phyloP scores from a whole-genome alignment of 1,284 basidiomycete species.

The Cutaneotrichosporon sp. region DNA sequence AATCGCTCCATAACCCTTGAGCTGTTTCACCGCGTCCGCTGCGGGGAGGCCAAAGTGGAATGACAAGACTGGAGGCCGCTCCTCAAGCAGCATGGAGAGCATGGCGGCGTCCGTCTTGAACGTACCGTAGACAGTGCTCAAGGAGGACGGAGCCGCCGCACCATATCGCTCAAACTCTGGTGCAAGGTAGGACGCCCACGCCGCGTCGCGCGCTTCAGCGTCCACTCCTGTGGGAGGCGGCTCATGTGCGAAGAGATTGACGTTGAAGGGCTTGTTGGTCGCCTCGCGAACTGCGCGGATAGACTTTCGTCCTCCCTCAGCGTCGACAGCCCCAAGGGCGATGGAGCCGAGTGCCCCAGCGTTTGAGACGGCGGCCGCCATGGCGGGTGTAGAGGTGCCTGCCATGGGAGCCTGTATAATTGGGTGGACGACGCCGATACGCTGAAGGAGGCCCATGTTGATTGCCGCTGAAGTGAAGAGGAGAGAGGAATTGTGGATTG shows the following conservation, averaged over 20 bases:
- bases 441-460: slow-evolving; percentile 8
- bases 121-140: slow-evolving; percentile 28
- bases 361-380: slow-evolving; percentile 41
- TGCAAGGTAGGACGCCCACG: slow-evolving; percentile 26
- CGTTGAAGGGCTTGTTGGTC: slow-evolving; percentile 31
- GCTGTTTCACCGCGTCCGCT: slow-evolving; percentile 7
- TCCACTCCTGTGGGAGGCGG: slow-evolving; percentile 1
- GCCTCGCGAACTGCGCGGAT: slow-evolving; percentile 25
- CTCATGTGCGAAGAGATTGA: slow-evolving; percentile 36
- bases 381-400: slow-evolving; percentile 33
- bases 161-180: slow-evolving; percentile 24
- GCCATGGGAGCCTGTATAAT: slow-evolving; percentile 45
- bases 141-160: slow-evolving; percentile 17
- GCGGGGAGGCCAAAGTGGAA: slow-evolving; percentile 43
- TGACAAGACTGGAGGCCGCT: slow-evolving; percentile 28
- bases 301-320: slow-evolving; percentile 13
- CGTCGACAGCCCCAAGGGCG: slow-evolving; percentile 29
- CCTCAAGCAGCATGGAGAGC: slow-evolving; percentile 30
- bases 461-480: background rate
- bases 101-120: slow-evolving; percentile 30
- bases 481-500: background rate
- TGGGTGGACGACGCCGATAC: slow-evolving; percentile 27
- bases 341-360: slow-evolving; percentile 39
- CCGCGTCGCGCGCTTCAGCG: slow-evolving; percentile 12
- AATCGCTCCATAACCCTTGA: slow-evolving; percentile 23